Evolutionary conservation across 495 filamentous ascomycete genomes (phyloP), one percentile per base, ranked within the genome.

Genomic region (Niebla homalea): DNA sequence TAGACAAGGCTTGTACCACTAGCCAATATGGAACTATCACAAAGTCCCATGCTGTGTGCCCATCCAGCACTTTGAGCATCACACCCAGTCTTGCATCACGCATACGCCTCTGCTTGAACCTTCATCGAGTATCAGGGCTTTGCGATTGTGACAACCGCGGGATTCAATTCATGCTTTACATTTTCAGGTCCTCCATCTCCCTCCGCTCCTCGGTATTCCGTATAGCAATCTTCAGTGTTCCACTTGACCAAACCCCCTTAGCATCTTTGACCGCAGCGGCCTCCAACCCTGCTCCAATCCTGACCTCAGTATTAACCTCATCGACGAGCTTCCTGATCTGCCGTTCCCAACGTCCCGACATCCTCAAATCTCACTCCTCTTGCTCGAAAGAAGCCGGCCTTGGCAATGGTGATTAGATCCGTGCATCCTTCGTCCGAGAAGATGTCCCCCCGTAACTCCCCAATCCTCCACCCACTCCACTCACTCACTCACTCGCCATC

Each of bases 251-350:
- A 4, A 45, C 4, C 8, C 45, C 54, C 4, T 23, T 46, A 5
- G 2, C 12, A 36, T 22, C 26, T 36, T 43, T 29, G 15, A 20
- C 10, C 4, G 52, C 35, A 3, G 55, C 50, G 38, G 48, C 56
- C 42, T 64, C 60, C 59, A 64, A 0, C 54, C 65, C 50, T 63
- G 58, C 55, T 63, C 49, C 43, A 67, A 23, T 43, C 60, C 60
- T n/a, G 47, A n/a, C 35, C 20, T 38, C 49, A 12, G 32, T 49
- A n/a, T n/a, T n/a, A n/a, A n/a, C n/a, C n/a, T n/a, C n/a, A n/a
- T n/a, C n/a, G n/a, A n/a, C n/a, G n/a, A n/a, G n/a, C n/a, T n/a
- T n/a, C n/a, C n/a, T n/a, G n/a, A n/a, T n/a, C n/a, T n/a, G 7
- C 46, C 42, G 2, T 49, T 44, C 25, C 26, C 26, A 59, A 64